phyloP scores from a whole-genome alignment of 164 flowering plant genomes.

The Tinospora cordifolia region DNA sequence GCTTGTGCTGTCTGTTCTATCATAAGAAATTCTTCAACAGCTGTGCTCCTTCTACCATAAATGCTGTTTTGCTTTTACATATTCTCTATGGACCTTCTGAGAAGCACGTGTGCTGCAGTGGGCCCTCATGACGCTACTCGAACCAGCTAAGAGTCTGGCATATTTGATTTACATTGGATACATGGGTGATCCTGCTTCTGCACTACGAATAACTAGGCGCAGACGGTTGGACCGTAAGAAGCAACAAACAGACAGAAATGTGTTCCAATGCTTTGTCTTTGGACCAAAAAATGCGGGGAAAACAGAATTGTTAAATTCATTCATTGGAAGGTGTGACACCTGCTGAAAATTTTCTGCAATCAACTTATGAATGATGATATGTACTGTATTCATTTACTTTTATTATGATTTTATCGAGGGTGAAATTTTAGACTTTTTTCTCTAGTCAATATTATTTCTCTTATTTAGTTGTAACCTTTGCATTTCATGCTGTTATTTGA shows the following conservation, averaged over 20 bases:
- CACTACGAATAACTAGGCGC: constrained; percentile 63
- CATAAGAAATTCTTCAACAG: background rate
- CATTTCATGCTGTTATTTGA: background rate
- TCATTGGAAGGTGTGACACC: constrained; percentile 62
- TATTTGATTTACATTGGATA: constrained; percentile 81
- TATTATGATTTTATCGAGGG: background rate
- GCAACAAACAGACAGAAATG: constrained; percentile 78
- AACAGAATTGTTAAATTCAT: constrained; percentile 66
- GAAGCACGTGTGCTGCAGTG: constrained; percentile 52
- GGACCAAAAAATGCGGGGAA: constrained; percentile 89
- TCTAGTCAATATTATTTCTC: background rate
- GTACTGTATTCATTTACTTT: background rate
- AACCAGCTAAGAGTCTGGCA: constrained; percentile 61
- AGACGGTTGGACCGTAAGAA: constrained; percentile 71
- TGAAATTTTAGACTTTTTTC: background rate
- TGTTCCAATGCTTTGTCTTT: constrained; percentile 90
- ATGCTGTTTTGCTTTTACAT: background rate
- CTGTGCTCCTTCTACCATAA: background rate
- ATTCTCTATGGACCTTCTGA: constrained; percentile 2
- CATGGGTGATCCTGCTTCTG: constrained; percentile 63
- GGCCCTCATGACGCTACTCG: constrained; percentile 88
- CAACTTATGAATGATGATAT: background rate
- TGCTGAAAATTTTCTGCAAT: background rate
- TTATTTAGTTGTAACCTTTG: background rate
- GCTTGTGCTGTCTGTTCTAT: background rate